Evolutionary conservation across 1,284 basidiomycete species (phyloP).

Genomic region (Mycosarcoma maydis): DNA sequence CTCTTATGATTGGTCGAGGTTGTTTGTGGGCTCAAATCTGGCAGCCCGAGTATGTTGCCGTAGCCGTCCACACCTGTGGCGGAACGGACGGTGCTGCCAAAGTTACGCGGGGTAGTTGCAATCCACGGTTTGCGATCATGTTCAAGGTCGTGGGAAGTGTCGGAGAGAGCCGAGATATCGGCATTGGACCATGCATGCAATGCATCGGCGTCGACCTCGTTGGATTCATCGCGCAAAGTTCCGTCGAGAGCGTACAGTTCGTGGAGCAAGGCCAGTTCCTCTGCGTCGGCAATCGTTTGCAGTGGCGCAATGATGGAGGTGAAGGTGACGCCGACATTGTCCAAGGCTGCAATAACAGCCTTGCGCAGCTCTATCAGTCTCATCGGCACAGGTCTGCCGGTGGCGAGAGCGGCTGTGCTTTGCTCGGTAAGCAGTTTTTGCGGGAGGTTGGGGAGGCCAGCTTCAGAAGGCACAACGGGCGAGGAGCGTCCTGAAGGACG

Average conservation of each 20-base stretch:
- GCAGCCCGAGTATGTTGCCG: conserved; percentile 5
- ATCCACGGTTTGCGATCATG: conserved; percentile 27
- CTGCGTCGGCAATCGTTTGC: conserved; percentile 36
- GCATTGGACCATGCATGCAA: conserved; percentile 22
- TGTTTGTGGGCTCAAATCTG: conserved; percentile 14
- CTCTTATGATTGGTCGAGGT: conserved; percentile 28
- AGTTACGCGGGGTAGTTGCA: conserved; percentile 43
- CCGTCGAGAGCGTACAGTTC: conserved; percentile 54
- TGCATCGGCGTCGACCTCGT: conserved; percentile 20
- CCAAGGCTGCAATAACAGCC: conserved; percentile 27
- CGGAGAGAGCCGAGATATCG: conserved; percentile 23
- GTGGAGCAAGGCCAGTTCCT: conserved; percentile 49
- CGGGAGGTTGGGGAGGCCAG: conserved; percentile 12
- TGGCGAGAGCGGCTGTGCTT: conserved; percentile 6
- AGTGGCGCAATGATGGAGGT: conserved; percentile 12
- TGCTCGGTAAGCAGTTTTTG: conserved; percentile 27
- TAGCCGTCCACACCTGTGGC: conserved; percentile 7
- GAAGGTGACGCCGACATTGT: conserved; percentile 39
- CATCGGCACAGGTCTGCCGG: conserved; percentile 10
- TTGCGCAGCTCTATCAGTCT: conserved; percentile 46
- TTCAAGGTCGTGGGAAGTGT: conserved; percentile 21
- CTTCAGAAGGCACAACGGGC: conserved; percentile 13
- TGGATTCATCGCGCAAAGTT: conserved; percentile 9
- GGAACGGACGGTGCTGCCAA: conserved; percentile 34
- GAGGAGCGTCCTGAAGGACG: conserved; percentile 27